Evolutionary conservation across 2,329 filamentous ascomycete species (phyloP), one percentile per base, ranked within the genome.

Genomic region (Fusarium annulatum): DNA sequence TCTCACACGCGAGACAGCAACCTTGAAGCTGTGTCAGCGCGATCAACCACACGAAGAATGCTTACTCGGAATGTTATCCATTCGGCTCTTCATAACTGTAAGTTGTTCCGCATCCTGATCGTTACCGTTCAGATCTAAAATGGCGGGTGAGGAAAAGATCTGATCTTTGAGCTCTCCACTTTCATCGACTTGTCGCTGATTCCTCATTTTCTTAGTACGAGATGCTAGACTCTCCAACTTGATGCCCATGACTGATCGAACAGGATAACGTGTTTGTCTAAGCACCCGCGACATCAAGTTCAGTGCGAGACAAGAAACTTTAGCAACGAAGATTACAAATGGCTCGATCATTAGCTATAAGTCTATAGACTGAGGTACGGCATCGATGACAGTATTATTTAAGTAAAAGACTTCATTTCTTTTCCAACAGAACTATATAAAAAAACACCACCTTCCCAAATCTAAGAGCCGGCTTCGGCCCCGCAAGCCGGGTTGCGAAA

Each of bases 391-490:
- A 33, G 30, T 33, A 33, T 33, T 12, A 33, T 33, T 33, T 33
- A 33, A 33, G 11, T 33, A 33, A 33, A 33, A 33, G 30, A 33
- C 30, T 33, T 33, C 30, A 33, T 33, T 33, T 33, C 30, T 33
- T 33, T 33, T 33, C 30, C 30, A 33, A 7, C 5, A 46, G 0
- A 10, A 45, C 16, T 46, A 28, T 10, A 46, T 19, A 19, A 19
- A 10, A 10, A 5, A 10, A 15, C 9, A 15, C 12, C 11, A 3
- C 8, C 23, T 45, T 45, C 11, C 2, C 8, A 7, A 3, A 8
- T 14, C 5, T 21, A 46, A 0, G 5, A 28, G 7, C 18, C 18
- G 28, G 26, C 6, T 46, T 15, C 18, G 3, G 12, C 18, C 12
- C 12, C 7, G 23, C 43, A 19, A 7, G 23, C 4, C 7, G 23